Percentiles rank a stretch among this genome's conserved stretches.
Conservation (phyloP, 306 rosid species). For the Malus asiatica region DNA sequence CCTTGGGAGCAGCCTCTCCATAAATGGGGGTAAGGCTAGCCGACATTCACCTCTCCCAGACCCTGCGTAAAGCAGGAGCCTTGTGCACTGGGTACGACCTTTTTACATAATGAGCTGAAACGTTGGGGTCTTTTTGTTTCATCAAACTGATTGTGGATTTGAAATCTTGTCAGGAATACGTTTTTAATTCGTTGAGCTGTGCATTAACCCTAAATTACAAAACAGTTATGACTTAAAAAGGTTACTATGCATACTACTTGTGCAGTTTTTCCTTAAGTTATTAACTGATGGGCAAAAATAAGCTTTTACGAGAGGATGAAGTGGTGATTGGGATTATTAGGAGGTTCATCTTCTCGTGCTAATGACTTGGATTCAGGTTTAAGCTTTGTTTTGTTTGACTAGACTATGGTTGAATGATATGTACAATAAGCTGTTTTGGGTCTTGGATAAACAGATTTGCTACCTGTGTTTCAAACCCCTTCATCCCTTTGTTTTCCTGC, state of each 20-base stretch:
- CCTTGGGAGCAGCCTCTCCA: too few species aligned
- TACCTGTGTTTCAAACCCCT: neutral
- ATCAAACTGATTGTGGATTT: neutral
- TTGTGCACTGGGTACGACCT: too few species aligned
- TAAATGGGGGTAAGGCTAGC: too few species aligned
- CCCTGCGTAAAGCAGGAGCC: too few species aligned
- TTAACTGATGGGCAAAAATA: neutral
- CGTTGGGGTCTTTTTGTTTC: neutral
- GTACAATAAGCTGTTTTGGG: neutral
- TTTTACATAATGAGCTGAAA: neutral
- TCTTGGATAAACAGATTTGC: neutral
- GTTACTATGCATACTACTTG: neutral
- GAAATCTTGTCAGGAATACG: neutral
- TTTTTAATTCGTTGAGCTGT: neutral
- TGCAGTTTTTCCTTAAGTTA: neutral
- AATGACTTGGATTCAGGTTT: neutral
- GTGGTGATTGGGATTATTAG: neutral
- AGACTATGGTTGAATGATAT: neutral
- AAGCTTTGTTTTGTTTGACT: neutral
- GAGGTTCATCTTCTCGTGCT: neutral
- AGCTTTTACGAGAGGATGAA: neutral
- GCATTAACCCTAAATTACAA: neutral
- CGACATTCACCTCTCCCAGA: too few species aligned
- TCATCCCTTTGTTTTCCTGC: neutral
- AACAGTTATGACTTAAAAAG: neutral